phyloP scores from a whole-genome alignment of 2,329 filamentous ascomycete genomes.

The Aspergillus caelatus region DNA sequence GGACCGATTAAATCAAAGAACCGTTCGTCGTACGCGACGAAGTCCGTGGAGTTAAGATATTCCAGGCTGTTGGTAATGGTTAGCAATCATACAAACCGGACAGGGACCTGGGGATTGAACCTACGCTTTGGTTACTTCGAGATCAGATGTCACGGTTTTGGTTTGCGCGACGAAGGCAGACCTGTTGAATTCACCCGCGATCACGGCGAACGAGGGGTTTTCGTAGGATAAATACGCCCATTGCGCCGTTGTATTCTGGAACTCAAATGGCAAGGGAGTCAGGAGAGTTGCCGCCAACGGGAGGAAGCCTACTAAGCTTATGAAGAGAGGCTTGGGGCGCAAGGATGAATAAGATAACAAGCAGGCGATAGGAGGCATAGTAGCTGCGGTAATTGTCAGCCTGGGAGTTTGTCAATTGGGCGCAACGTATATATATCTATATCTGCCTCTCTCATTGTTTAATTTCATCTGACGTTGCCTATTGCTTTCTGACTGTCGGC shows the following conservation, averaged over 20 bases:
- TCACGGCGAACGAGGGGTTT: conserved; percentile 9
- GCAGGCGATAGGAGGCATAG: background rate
- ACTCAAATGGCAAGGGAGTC: conserved; percentile 5
- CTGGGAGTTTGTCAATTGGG: background rate
- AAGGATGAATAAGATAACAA: background rate
- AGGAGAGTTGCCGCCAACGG: background rate
- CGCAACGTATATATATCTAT: background rate
- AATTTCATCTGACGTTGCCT: background rate
- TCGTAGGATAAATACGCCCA: conserved; percentile 15
- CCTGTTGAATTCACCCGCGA: conserved; percentile 17
- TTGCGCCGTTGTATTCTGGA: conserved; percentile 9
- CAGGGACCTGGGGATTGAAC: background rate
- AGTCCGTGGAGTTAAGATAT: conserved; percentile 15
- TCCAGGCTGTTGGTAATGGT: background rate
- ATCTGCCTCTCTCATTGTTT: background rate
- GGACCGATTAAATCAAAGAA: conserved; percentile 18
- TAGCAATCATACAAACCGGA: background rate
- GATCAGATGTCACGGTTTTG: background rate
- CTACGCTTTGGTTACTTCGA: background rate
- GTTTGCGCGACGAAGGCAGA: conserved; percentile 12
- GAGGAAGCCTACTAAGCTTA: background rate
- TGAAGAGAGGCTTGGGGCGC: background rate
- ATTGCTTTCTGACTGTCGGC: background rate
- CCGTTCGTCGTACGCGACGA: conserved; percentile 16
- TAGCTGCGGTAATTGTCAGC: background rate